phyloP scores from a whole-genome alignment of 345 rosid species.

The Eucalyptus shirleyi region DNA sequence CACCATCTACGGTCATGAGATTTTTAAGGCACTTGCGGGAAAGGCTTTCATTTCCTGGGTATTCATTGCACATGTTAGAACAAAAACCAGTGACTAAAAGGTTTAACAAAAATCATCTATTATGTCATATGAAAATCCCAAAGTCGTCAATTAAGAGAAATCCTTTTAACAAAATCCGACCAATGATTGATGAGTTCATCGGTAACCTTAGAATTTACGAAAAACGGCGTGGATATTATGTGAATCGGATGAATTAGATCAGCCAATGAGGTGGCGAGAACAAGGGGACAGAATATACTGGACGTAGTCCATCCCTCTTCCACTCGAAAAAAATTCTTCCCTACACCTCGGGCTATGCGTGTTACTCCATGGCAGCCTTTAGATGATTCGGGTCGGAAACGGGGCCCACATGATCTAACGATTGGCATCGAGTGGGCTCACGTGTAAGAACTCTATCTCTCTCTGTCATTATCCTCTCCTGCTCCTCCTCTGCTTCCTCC shows the following conservation, averaged over 20 bases:
- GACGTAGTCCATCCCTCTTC: conserved; percentile 34
- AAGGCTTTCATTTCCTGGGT: not conserved
- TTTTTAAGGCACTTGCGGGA: not conserved
- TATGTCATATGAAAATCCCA: not conserved
- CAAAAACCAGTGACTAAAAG: not conserved
- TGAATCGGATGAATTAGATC: not conserved
- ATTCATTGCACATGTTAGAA: not conserved
- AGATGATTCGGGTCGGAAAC: rapidly evolving
- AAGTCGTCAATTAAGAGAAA: not conserved
- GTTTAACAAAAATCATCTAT: not conserved
- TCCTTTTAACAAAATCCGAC: not conserved
- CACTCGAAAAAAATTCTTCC: conserved; percentile 13
- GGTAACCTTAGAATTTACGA: not conserved
- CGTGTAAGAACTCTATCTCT: not conserved
- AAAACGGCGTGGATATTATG: not conserved
- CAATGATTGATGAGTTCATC: not conserved
- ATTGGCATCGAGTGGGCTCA: not conserved
- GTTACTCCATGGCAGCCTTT: not conserved
- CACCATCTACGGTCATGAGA: not conserved
- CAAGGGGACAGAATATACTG: conserved; percentile 9
- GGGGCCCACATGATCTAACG: not conserved
- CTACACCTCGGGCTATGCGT: not conserved
- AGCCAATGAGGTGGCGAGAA: not conserved
- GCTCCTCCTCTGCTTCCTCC: not conserved
- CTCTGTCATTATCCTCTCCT: not conserved